phyloP scores from a whole-genome alignment of 2,329 filamentous ascomycete species.

The Colletotrichum sidae region DNA sequence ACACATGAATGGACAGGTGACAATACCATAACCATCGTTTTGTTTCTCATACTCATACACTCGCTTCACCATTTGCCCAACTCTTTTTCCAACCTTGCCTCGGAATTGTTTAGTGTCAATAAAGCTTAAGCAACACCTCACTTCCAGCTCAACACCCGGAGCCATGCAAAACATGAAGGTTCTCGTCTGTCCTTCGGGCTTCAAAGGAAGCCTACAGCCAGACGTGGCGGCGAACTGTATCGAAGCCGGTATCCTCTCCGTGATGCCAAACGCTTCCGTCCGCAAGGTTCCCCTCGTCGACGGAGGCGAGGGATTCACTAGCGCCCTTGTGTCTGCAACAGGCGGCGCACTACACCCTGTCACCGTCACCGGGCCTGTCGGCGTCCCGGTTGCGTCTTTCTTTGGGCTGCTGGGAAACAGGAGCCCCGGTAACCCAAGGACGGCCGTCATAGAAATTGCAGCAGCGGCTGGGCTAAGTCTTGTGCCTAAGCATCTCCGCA shows the following conservation, averaged over 20 bases:
- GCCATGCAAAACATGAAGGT: conserved; percentile 43
- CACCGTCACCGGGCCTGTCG: conserved; percentile 57
- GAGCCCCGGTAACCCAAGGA: conserved; percentile 40
- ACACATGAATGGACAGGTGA: background rate
- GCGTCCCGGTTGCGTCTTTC: conserved; percentile 54
- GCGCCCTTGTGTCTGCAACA: conserved; percentile 57
- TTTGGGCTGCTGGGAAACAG: conserved; percentile 56
- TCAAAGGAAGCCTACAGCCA: conserved; percentile 64
- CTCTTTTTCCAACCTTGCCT: conserved; percentile 8
- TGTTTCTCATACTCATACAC: background rate
- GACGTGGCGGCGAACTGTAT: conserved; percentile 62
- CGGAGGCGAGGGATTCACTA: conserved; percentile 64
- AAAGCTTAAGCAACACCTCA: no score
- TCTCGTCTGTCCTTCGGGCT: conserved; percentile 64
- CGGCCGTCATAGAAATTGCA: conserved; percentile 65
- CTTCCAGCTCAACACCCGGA: background rate
- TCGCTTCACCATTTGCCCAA: conserved; percentile 10
- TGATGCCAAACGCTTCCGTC: conserved; percentile 54
- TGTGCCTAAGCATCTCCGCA: conserved; percentile 55
- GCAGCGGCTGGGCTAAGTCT: conserved; percentile 63
- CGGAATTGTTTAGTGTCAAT: no score
- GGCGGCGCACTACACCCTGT: conserved; percentile 51
- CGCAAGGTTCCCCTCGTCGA: conserved; percentile 64
- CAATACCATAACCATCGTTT: background rate
- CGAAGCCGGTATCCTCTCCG: conserved; percentile 58